Conservation (phyloP, 805 yeast genomes). For the Barnettozyma salicaria region DNA sequence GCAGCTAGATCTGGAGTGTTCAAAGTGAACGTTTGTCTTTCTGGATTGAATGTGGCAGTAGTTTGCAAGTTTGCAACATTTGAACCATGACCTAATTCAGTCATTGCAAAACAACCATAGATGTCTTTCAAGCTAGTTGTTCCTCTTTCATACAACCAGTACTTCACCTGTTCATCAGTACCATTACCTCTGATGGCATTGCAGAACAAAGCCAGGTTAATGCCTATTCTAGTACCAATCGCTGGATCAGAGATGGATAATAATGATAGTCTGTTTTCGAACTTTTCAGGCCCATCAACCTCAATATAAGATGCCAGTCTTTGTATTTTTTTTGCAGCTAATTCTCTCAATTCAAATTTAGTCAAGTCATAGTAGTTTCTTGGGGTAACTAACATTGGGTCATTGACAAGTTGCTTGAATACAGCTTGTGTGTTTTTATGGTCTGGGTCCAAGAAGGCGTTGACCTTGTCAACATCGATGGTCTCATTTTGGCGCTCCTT, state of each 20-base stretch:
- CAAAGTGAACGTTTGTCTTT: constrained; percentile 61
- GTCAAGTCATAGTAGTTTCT: constrained; percentile 51
- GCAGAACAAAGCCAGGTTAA: constrained; percentile 81
- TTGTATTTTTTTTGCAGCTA: constrained; percentile 54
- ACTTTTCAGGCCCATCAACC: constrained; percentile 32
- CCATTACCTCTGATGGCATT: constrained; percentile 84
- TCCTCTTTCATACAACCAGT: constrained; percentile 74
- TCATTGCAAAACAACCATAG: constrained; percentile 86
- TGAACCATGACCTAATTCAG: constrained; percentile 89
- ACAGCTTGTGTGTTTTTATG: constrained; percentile 41
- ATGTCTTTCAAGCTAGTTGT: constrained; percentile 52
- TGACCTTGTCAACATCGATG: constrained; percentile 42
- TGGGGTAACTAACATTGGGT: constrained; percentile 54
- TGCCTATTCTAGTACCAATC: constrained; percentile 76
- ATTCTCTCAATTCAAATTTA: constrained; percentile 51
- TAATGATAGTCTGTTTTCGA: constrained; percentile 53
- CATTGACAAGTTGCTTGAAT: constrained; percentile 57
- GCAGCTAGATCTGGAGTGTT: constrained; percentile 89
- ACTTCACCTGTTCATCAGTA: constrained; percentile 72
- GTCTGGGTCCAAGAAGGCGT: constrained; percentile 50
- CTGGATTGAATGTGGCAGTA: constrained; percentile 72
- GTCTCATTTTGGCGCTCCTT: constrained; percentile 41
- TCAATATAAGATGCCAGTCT: constrained; percentile 58
- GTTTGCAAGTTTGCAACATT: constrained; percentile 92
- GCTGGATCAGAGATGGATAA: constrained; percentile 71